Evolutionary conservation across 768 basidiomycete species (phyloP), one percentile per base, ranked within the genome.

Genomic region (Xanthoconium purpureum): DNA sequence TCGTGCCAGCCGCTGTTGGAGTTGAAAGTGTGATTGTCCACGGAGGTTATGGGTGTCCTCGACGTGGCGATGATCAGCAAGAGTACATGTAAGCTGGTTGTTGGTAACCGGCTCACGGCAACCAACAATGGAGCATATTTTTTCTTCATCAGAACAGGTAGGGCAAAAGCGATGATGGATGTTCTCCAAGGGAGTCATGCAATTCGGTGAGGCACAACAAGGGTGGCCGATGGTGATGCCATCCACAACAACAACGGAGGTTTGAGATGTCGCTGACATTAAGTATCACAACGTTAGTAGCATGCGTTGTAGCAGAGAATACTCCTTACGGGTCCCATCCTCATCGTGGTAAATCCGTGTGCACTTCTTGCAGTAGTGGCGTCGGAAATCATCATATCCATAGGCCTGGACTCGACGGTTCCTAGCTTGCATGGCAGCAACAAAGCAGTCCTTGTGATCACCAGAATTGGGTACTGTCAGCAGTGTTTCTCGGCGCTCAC

Each of bases 101-200:
- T 17, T 50, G 24, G 0, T 76, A 78, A 20, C n/a, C 5, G 15
- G 11, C 11, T 36, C 1, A 0, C 1, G 1, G 3, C 59, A 60
- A 1, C 17, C 42, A 2, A 60, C 20, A 7, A 60, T 10, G 0
- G 42, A 1, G 10, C 59, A 60, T 0, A 54, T 1, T 0, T 9
- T 0, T 3, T 50, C 12, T 0, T 52, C 33, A 1, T 28, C 0
- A 0, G 29, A 17, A 28, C 59, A 54, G 0, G 2, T 0, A 0
- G 5, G 20, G 3, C 57, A 61, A 2, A 59, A 61, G 2, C 11
- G 20, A 13, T 61, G 54, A 2, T 2, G 0, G 11, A 17, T 42
- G 2, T n/a, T 52, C 0, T 13, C 2, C 12, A 61, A 4, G 6
- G 48, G 48, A 0, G 50, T n/a, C 5, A 53, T 1, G 6, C 60